These are phyloP conservation scores for Komagataella phaffii DNA, from an alignment of 805 yeast species.

Conservation along the genomic window DNA sequence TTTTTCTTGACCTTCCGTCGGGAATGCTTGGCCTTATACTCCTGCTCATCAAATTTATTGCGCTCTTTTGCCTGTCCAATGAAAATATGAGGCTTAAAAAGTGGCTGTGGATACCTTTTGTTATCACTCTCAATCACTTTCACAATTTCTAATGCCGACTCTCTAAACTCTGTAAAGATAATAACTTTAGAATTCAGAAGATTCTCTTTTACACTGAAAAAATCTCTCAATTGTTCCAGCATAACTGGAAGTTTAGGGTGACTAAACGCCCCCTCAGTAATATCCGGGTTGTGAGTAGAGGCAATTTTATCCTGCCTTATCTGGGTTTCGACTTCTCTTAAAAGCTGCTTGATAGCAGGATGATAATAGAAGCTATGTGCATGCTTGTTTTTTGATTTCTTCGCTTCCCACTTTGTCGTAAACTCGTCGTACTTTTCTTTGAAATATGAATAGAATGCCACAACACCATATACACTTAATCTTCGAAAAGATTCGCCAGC, in stretches of 20 bases:
- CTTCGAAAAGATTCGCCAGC: slow-evolving; percentile 63
- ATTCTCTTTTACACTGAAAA: slow-evolving; percentile 29
- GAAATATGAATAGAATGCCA: slow-evolving; percentile 61
- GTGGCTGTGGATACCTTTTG: slow-evolving; percentile 3
- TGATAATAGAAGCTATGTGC: slow-evolving; percentile 51
- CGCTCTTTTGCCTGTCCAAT: slow-evolving; percentile 83
- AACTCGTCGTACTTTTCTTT: slow-evolving; percentile 43
- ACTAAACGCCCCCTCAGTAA: slow-evolving; percentile 23
- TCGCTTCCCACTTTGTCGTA: slow-evolving; percentile 37
- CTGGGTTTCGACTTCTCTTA: slow-evolving; percentile 28
- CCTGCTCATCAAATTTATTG: slow-evolving; percentile 50
- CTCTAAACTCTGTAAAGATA: slow-evolving; percentile 79
- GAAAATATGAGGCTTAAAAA: slow-evolving; percentile 64
- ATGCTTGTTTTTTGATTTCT: slow-evolving; percentile 49
- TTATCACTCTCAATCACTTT: slow-evolving; percentile 37
- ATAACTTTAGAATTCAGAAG: slow-evolving; percentile 55
- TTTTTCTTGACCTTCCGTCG: slow-evolving; percentile 27
- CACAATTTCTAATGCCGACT: slow-evolving; percentile 81
- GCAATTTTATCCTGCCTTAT: slow-evolving; percentile 17
- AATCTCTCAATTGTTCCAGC: slow-evolving; percentile 40
- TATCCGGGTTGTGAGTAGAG: slow-evolving; percentile 6
- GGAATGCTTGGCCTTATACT: slow-evolving; percentile 26
- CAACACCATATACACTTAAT: slow-evolving; percentile 70
- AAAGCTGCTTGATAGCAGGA: slow-evolving; percentile 29
- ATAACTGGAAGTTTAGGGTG: slow-evolving; percentile 66